Conservation (phyloP, 2,329 filamentous ascomycete genomes). For the Coniella lustricola region DNA sequence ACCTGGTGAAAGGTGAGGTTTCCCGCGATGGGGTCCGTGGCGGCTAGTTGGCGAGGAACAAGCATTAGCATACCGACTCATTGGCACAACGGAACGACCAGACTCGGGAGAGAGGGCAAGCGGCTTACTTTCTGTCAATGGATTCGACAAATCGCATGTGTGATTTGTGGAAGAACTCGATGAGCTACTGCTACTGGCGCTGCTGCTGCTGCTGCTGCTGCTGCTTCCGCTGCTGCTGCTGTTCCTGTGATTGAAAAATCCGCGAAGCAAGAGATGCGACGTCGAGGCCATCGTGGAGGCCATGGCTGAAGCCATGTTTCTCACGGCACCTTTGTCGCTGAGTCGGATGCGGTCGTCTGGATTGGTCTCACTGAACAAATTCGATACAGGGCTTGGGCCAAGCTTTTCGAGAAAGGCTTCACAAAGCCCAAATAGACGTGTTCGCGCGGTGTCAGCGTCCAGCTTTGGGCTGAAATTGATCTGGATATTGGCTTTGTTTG, state of each 20-base stretch:
- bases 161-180: conserved; percentile 5
- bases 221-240: too few species aligned
- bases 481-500: too few species aligned
- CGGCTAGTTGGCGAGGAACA: background rate
- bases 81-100: too few species aligned
- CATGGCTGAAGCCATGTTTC: background rate
- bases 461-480: too few species aligned
- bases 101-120: background rate
- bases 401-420: too few species aligned
- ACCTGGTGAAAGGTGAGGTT: conserved; percentile 10
- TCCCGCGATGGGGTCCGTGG: conserved; percentile 2
- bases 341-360: too few species aligned
- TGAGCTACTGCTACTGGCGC: background rate
- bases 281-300: background rate
- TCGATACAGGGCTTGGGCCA: background rate
- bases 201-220: too few species aligned
- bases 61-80: background rate
- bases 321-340: background rate
- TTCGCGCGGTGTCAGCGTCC: too few species aligned
- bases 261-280: background rate
- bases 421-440: too few species aligned
- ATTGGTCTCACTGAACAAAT: background rate
- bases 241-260: background rate
- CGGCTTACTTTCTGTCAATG: conserved; percentile 5
- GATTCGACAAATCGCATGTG: conserved; percentile 3